Conservation (phyloP, 495 filamentous ascomycete species). For the Talaromyces proteolyticus region DNA sequence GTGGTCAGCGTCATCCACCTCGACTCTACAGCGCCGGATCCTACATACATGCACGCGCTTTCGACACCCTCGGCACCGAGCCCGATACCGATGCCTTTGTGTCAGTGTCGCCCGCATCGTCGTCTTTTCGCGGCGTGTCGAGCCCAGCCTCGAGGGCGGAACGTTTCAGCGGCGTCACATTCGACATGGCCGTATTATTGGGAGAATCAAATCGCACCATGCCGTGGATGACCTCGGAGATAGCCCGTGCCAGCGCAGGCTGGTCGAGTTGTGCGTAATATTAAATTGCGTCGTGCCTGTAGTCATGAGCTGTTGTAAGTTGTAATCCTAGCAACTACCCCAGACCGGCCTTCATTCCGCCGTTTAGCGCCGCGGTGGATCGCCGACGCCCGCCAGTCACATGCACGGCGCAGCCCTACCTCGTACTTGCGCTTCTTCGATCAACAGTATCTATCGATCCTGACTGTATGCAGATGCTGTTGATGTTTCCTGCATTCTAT, state of each 20-base stretch:
- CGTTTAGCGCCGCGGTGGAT: background rate
- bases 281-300: no score
- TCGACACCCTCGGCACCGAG: slow-evolving; percentile 34
- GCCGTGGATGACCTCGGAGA: no score
- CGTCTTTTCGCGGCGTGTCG: slow-evolving; percentile 22
- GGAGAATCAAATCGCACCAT: no score
- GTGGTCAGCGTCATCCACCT: slow-evolving; percentile 3
- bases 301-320: no score
- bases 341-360: background rate
- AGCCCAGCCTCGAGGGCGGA: slow-evolving; percentile 35
- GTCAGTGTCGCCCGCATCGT: slow-evolving; percentile 5
- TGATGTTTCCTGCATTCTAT: no score
- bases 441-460: no score
- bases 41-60: slow-evolving; percentile 41
- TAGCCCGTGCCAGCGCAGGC: no score
- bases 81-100: slow-evolving; percentile 9
- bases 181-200: slow-evolving; percentile 10
- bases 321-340: no score
- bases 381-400: background rate
- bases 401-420: no score
- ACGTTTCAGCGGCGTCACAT: slow-evolving; percentile 30
- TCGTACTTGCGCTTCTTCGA: no score
- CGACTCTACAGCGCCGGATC: slow-evolving; percentile 5
- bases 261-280: no score
- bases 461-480: no score